These are phyloP conservation scores for Sporobolomyces phaffii DNA, from an alignment of 768 basidiomycete genomes.

Conservation along the genomic window DNA sequence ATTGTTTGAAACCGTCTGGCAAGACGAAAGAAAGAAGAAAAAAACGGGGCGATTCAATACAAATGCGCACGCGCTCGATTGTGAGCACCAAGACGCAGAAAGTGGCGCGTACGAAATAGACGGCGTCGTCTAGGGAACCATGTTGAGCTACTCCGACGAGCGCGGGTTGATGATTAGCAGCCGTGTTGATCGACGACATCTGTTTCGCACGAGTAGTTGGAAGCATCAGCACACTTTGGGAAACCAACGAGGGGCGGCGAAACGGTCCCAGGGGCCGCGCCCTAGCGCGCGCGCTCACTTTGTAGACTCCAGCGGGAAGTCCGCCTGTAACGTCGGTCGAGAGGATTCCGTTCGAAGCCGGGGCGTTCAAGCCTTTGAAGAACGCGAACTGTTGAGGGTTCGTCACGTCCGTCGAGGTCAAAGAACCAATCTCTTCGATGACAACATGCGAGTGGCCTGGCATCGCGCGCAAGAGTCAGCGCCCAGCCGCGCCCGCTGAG, in stretches of 20 bases:
- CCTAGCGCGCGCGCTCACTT: slow-evolving; percentile 57
- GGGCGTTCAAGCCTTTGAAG: slow-evolving; percentile 54
- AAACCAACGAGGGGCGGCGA: no score
- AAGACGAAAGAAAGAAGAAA: no score
- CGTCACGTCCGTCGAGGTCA: slow-evolving; percentile 52
- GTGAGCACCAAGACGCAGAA: no score
- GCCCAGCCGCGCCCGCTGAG: not conserved
- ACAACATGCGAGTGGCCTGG: slow-evolving; percentile 56
- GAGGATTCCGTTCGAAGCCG: slow-evolving; percentile 52
- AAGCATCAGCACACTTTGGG: no score
- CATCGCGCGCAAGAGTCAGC: not conserved
- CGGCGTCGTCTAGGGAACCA: slow-evolving; percentile 57
- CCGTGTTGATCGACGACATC: slow-evolving; percentile 51
- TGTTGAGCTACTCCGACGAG: slow-evolving; percentile 54
- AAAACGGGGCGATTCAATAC: not conserved
- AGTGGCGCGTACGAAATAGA: slow-evolving; percentile 49
- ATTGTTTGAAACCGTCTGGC: slow-evolving; percentile 4
- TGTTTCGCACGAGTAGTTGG: no score
- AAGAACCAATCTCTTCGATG: slow-evolving; percentile 51
- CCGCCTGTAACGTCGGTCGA: slow-evolving; percentile 55
- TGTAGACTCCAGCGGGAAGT: slow-evolving; percentile 58
- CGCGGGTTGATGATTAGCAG: slow-evolving; percentile 56
- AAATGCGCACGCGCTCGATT: not conserved
- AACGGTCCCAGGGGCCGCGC: no score
- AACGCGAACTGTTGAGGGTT: slow-evolving; percentile 57